Conservation (phyloP, 768 basidiomycete species). For the Hydnomerulius pinastri region DNA sequence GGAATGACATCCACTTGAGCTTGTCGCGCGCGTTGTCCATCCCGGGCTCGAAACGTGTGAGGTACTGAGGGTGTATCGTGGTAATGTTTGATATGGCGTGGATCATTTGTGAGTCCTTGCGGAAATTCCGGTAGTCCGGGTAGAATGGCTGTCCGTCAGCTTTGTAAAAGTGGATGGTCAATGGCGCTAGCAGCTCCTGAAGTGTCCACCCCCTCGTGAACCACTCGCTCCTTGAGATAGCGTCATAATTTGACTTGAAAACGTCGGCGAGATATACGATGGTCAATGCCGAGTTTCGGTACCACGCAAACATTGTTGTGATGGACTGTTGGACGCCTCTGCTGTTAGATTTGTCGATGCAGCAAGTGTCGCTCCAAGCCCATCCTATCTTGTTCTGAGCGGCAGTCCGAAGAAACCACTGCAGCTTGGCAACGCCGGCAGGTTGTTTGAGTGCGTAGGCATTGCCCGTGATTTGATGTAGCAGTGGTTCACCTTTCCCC, state of each 20-base stretch:
- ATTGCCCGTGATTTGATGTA: not conserved
- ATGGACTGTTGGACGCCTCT: constrained; percentile 2
- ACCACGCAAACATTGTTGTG: constrained; percentile 3
- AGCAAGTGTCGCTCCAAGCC: constrained; percentile 9
- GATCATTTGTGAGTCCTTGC: not conserved
- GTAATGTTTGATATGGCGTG: not conserved
- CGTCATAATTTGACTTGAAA: not conserved
- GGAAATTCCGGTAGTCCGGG: not conserved
- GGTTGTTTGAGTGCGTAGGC: not conserved
- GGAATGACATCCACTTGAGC: constrained; percentile 3
- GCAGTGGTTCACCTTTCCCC: constrained; percentile 1
- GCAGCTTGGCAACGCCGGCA: constrained; percentile 1
- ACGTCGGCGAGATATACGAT: constrained; percentile 1
- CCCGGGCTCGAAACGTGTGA: constrained; percentile 1
- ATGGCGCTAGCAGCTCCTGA: constrained; percentile 3
- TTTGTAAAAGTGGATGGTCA: not conserved
- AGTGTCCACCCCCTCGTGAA: constrained; percentile 5
- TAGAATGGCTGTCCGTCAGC: constrained; percentile 1
- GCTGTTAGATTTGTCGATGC: constrained; percentile 1
- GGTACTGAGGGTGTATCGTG: not conserved
- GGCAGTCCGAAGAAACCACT: not conserved
- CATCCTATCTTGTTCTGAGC: not conserved
- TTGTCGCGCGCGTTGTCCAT: constrained; percentile 1
- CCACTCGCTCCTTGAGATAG: not conserved
- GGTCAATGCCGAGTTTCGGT: constrained; percentile 1